Conservation (phyloP, 176 grass and related monocot species). For the Bothriochloa decipiens region DNA sequence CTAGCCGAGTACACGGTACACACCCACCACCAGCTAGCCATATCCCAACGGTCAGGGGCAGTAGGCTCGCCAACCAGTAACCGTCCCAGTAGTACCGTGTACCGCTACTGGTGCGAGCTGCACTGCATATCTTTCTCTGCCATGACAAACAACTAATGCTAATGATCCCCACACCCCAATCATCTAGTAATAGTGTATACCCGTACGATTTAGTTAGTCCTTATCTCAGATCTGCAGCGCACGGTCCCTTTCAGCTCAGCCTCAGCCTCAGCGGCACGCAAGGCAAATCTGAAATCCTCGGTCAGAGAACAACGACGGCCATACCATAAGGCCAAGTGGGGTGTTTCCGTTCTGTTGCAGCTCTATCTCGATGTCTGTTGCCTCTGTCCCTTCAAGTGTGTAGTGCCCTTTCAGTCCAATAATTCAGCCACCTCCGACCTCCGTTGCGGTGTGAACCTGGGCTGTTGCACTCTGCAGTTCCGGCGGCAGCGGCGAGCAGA, state of each 20-base stretch:
- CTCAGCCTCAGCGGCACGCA: background rate
- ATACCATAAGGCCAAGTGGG: conserved; percentile 17
- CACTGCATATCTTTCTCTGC: conserved; percentile 4
- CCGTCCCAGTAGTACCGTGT: background rate
- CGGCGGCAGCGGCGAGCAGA: conserved; percentile 25
- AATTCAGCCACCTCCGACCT: background rate
- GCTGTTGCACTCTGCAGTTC: background rate
- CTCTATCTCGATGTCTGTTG: background rate
- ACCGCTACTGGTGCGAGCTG: background rate
- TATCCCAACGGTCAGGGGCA: background rate
- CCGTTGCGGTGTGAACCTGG: conserved; percentile 13
- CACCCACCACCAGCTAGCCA: too few relatives aligned
- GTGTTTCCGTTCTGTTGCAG: background rate
- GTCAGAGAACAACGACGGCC: background rate
- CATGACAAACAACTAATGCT: background rate
- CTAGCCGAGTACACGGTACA: background rate
- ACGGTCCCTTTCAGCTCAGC: background rate
- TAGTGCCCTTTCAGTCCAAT: background rate
- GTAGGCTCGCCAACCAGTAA: background rate
- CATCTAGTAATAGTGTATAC: background rate
- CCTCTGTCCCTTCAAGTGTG: background rate
- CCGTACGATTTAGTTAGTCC: conserved; percentile 28
- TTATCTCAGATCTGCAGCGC: conserved; percentile 13
- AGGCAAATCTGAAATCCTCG: conserved; percentile 4
- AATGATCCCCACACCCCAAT: too few relatives aligned